Evolutionary conservation across 495 filamentous ascomycete species (phyloP), one percentile per base, ranked within the genome.

Genomic region (Amorphotheca resinae): DNA sequence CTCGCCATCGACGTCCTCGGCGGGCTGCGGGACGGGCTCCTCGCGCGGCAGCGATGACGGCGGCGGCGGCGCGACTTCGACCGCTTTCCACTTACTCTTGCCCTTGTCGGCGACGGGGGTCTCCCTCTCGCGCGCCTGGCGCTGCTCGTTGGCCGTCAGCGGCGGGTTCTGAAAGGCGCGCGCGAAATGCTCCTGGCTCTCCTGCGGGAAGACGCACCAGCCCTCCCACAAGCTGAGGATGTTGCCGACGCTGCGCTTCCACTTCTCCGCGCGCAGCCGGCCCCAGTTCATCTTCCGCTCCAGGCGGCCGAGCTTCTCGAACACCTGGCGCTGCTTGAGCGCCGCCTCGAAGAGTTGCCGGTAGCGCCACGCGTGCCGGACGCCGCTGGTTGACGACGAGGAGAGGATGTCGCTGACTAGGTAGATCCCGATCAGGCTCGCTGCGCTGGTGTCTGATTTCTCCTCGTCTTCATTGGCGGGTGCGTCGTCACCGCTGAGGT

Each of bases 331-430:
- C 4, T 72, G 60, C 23, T 76, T 75, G 6, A 98, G 65, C 0
- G 80, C 76, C 0, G 66, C 62, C 59, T 95, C 93, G 50, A 98
- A 91, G 16, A 91, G 65, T 54, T 84, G 79, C 15, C 89, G 74
- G 53, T 91, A 96, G 32, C 87, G 78, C 87, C 87, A 96, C 4
- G 87, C 85, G 55, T 89, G 82, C 0, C 85, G 73, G 25, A 94
- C 82, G 0, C 86, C 85, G 48, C 77, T 80, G 1, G 82, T 87
- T 1, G 84, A 80, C 3, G 83, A 86, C 2, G 86, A 82, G 1
- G 82, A 87, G 22, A 95, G 73, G 41, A 95, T 83, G 58, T 98
- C 93, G 38, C 80, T 87, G 40, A 95, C 76, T 11, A 93, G 62
- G 53, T 91, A 93, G 9, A 98, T 70, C 8, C 74, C 91, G 25